phyloP scores from a whole-genome alignment of 805 yeast species.

The Kodamaea fukazawae region DNA sequence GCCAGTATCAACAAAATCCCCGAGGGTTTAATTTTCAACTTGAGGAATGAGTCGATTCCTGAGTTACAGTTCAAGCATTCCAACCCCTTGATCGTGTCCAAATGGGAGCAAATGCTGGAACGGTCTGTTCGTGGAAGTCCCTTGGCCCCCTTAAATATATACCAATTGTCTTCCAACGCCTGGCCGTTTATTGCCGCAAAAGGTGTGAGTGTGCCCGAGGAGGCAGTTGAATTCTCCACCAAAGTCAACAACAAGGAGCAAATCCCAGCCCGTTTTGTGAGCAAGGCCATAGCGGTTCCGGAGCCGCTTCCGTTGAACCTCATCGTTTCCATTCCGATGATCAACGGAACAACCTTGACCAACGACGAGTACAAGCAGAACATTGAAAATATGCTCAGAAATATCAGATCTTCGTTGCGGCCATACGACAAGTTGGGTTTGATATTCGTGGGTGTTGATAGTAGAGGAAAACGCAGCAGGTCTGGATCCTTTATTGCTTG shows the following conservation, averaged over 20 bases:
- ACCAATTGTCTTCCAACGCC: constrained; percentile 50
- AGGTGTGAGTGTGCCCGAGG: constrained; percentile 33
- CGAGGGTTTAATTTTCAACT: constrained; percentile 29
- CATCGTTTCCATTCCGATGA: constrained; percentile 41
- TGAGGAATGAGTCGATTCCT: constrained; percentile 42
- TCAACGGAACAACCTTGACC: constrained; percentile 26
- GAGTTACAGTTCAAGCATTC: constrained; percentile 38
- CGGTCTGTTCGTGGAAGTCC: constrained; percentile 13
- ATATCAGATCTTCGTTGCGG: constrained; percentile 27
- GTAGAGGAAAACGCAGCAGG: constrained; percentile 32
- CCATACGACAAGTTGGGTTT: constrained; percentile 46
- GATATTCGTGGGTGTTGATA: constrained; percentile 47
- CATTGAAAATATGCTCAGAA: constrained; percentile 23
- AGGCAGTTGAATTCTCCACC: constrained; percentile 36
- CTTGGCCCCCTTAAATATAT: constrained; percentile 18
- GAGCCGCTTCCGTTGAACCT: constrained; percentile 39
- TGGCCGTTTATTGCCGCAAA: constrained; percentile 41
- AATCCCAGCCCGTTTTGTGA: constrained; percentile 38
- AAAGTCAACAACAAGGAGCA: constrained; percentile 37
- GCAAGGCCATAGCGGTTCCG: constrained; percentile 40
- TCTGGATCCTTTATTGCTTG: constrained; percentile 48
- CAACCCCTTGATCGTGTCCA: constrained; percentile 30
- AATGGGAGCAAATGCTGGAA: constrained; percentile 39
- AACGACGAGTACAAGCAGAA: constrained; percentile 26
- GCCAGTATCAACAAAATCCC: constrained; percentile 23